Percentiles rank a stretch among this genome's conserved stretches.
These are phyloP conservation scores for Rickenella mellea DNA, from an alignment of 768 basidiomycete genomes.

Conservation along the genomic window DNA sequence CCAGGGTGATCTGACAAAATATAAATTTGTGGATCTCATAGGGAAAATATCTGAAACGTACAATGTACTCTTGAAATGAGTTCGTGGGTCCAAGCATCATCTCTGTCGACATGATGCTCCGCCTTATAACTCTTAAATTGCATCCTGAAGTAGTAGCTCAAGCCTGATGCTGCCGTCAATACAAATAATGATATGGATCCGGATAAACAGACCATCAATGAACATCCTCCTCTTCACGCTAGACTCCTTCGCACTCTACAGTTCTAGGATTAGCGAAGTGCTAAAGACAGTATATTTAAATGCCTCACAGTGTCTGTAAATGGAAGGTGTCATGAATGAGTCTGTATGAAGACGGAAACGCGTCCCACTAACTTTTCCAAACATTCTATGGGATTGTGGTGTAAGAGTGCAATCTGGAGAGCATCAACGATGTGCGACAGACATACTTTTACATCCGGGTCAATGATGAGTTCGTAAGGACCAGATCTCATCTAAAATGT, in stretches of 20 bases:
- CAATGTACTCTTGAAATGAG: constrained; percentile 7
- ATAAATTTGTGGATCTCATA: too few relatives aligned
- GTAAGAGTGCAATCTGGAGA: too few relatives aligned
- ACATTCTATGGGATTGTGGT: constrained; percentile 1
- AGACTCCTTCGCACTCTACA: constrained; percentile 8
- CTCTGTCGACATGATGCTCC: constrained; percentile 4
- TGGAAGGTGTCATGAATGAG: too few relatives aligned
- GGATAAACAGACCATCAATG: constrained; percentile 1
- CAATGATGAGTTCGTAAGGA: constrained; percentile 7
- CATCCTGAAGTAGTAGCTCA: constrained; percentile 6
- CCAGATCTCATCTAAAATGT: constrained; percentile 5
- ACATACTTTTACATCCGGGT: constrained; percentile 6
- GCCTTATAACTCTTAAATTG: constrained; percentile 8
- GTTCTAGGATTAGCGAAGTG: too few relatives aligned
- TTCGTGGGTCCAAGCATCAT: constrained; percentile 5
- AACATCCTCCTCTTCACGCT: constrained; percentile 6
- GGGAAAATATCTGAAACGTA: too few relatives aligned
- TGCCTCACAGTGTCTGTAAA: too few relatives aligned
- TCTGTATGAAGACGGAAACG: constrained; percentile 2
- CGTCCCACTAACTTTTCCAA: constrained; percentile 6
- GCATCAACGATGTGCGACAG: neutral
- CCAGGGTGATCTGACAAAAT: too few relatives aligned
- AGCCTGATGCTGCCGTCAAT: neutral
- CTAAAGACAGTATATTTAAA: too few relatives aligned
- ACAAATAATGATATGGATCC: neutral